A percentile compares a stretch with the other conserved stretches of the same genome.
Conservation (phyloP, 2,329 filamentous ascomycete genomes). For the Penicillium hesseltinei region DNA sequence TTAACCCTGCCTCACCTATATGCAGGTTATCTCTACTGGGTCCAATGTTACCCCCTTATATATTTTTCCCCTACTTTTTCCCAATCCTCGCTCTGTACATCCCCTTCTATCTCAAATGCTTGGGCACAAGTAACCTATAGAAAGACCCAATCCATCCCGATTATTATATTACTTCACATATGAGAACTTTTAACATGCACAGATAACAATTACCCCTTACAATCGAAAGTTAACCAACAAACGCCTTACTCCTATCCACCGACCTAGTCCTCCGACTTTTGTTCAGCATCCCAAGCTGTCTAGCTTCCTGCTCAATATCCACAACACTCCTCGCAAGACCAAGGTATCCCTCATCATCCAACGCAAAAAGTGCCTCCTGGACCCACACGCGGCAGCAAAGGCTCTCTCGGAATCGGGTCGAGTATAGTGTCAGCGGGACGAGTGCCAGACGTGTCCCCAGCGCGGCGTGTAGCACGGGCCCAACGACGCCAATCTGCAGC, state of each 20-base stretch:
- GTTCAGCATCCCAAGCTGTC: slow-evolving; percentile 6
- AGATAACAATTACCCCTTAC: neutral
- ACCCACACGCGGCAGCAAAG: slow-evolving; percentile 25
- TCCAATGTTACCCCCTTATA: neutral
- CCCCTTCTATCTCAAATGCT: slow-evolving; percentile 1
- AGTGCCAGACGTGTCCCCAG: slow-evolving; percentile 16
- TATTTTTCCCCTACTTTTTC: neutral
- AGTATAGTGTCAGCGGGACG: slow-evolving; percentile 19
- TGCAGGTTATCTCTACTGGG: neutral
- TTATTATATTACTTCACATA: slow-evolving; percentile 1
- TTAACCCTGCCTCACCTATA: neutral
- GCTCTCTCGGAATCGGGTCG: slow-evolving; percentile 19
- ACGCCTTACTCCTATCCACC: slow-evolving; percentile 4
- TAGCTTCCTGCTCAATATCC: slow-evolving; percentile 22
- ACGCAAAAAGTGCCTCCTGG: slow-evolving; percentile 24
- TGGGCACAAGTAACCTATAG: slow-evolving; percentile 19
- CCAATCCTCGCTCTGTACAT: slow-evolving; percentile 16
- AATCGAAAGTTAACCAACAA: neutral
- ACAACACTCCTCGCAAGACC: slow-evolving; percentile 12
- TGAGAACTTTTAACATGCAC: neutral
- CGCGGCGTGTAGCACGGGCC: slow-evolving; percentile 16
- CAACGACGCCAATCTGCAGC: slow-evolving; percentile 23
- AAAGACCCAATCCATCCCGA: slow-evolving; percentile 10
- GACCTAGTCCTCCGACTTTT: slow-evolving; percentile 5
- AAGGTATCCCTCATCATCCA: slow-evolving; percentile 27